Evolutionary conservation across 441 rosid species (phyloP).

Genomic region (Daphne laureola): DNA sequence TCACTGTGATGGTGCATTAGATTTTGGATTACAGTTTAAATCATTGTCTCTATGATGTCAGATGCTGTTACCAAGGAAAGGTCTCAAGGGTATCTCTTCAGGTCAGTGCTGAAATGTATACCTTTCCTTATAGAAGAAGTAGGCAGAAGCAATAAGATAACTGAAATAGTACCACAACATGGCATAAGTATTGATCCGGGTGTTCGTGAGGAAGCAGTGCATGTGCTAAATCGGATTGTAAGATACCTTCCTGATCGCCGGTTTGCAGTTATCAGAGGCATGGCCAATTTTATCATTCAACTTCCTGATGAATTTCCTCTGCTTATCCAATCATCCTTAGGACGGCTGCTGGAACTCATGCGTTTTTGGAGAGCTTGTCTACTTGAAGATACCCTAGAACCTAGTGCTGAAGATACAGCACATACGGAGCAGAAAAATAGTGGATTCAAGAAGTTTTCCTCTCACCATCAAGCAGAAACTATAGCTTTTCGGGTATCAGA

Average conservation of each 20-base stretch:
- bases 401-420: slow-evolving; percentile 36
- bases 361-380: slow-evolving; percentile 95
- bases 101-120: slow-evolving; percentile 89
- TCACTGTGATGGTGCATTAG: neutral
- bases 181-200: slow-evolving; percentile 98
- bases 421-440: slow-evolving; percentile 37
- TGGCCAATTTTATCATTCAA: slow-evolving; percentile 83
- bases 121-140: slow-evolving; percentile 93
- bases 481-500: slow-evolving; percentile 82
- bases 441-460: slow-evolving; percentile 62
- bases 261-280: slow-evolving; percentile 92
- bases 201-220: slow-evolving; percentile 97
- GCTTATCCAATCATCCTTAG: slow-evolving; percentile 87
- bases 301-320: slow-evolving; percentile 98
- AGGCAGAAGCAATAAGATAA: slow-evolving; percentile 89
- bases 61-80: slow-evolving; percentile 95
- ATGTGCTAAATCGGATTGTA: slow-evolving; percentile 83
- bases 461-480: slow-evolving; percentile 53
- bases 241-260: slow-evolving; percentile 87
- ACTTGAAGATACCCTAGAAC: slow-evolving; percentile 51
- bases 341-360: slow-evolving; percentile 90
- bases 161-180: slow-evolving; percentile 96
- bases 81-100: slow-evolving; percentile 86
- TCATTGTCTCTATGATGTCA: slow-evolving; percentile 18
- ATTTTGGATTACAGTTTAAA: slow-evolving; percentile 5